Evolutionary conservation across 371 early-diverging fungal species (phyloP).

Genomic region (Smittium culicis): DNA sequence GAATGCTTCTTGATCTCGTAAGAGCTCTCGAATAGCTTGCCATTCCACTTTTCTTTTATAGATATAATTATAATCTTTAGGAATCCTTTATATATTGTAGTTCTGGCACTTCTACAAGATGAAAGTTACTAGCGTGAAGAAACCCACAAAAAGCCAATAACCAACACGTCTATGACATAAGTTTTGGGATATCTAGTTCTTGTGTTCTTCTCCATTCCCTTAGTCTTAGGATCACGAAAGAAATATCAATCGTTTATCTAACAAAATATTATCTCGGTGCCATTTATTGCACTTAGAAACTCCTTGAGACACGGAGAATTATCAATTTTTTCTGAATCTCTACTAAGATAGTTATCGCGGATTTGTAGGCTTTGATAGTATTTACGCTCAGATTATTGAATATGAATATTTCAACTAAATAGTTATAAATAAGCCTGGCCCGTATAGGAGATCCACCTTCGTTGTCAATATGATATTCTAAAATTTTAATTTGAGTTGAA

Average conservation of each 20-base stretch:
- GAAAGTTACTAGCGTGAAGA: neutral
- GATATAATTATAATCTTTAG: neutral
- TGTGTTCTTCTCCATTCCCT: neutral
- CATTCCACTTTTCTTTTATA: neutral
- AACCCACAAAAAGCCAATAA: neutral
- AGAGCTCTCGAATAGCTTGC: neutral
- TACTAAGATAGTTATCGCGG: neutral
- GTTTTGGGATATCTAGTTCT: neutral
- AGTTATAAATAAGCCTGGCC: neutral
- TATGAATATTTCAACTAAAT: neutral
- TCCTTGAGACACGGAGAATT: neutral
- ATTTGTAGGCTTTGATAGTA: neutral
- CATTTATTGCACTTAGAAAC: neutral
- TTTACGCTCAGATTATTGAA: neutral
- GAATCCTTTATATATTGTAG: neutral
- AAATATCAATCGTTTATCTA: neutral
- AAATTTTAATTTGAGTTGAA: neutral
- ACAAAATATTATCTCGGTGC: neutral
- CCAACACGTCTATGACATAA: neutral
- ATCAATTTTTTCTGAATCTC: neutral
- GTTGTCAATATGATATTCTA: neutral
- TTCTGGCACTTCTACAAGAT: neutral
- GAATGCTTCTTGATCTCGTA: neutral
- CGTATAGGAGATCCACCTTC: neutral
- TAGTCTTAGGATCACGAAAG: neutral